A percentile compares a stretch with the other conserved stretches of the same genome.
phyloP scores from a whole-genome alignment of 345 rosid species.

The Lepidium aucheri region DNA sequence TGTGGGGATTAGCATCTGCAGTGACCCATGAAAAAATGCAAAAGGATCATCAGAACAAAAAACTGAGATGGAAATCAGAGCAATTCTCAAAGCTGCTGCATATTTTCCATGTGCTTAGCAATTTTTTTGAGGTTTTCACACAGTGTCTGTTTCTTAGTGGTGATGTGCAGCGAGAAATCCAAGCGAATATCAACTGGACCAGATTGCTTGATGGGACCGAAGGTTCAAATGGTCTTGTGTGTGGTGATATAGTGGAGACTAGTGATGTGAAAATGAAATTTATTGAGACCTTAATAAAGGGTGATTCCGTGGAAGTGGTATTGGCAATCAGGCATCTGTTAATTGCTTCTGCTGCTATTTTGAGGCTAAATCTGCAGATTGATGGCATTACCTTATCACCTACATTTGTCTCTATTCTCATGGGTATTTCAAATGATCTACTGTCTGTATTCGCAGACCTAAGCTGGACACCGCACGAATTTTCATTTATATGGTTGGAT shows the following conservation, averaged over 20 bases:
- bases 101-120: slow-evolving; percentile 33
- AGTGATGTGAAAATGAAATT: slow-evolving; percentile 29
- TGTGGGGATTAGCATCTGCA: slow-evolving; percentile 82
- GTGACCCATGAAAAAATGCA: slow-evolving; percentile 30
- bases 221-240: slow-evolving; percentile 26
- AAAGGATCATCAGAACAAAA: slow-evolving; percentile 29
- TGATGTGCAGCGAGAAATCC: slow-evolving; percentile 23
- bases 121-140: slow-evolving; percentile 34
- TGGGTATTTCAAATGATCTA: slow-evolving; percentile 44
- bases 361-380: slow-evolving; percentile 53
- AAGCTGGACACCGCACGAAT: slow-evolving; percentile 36
- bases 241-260: slow-evolving; percentile 26
- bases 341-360: slow-evolving; percentile 59
- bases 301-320: slow-evolving; percentile 46
- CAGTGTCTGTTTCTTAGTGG: slow-evolving; percentile 33
- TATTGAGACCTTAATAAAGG: slow-evolving; percentile 47
- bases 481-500: slow-evolving; percentile 68
- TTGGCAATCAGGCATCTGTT: slow-evolving; percentile 64
- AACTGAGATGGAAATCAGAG: slow-evolving; percentile 34
- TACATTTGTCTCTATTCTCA: slow-evolving; percentile 35
- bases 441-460: slow-evolving; percentile 47
- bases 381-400: slow-evolving; percentile 31
- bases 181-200: slow-evolving; percentile 26
- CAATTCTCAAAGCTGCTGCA: slow-evolving; percentile 32
- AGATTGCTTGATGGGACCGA: slow-evolving; percentile 22